Evolutionary conservation across 2,329 filamentous ascomycete species (phyloP).

Genomic region (Didymella lethalis): DNA sequence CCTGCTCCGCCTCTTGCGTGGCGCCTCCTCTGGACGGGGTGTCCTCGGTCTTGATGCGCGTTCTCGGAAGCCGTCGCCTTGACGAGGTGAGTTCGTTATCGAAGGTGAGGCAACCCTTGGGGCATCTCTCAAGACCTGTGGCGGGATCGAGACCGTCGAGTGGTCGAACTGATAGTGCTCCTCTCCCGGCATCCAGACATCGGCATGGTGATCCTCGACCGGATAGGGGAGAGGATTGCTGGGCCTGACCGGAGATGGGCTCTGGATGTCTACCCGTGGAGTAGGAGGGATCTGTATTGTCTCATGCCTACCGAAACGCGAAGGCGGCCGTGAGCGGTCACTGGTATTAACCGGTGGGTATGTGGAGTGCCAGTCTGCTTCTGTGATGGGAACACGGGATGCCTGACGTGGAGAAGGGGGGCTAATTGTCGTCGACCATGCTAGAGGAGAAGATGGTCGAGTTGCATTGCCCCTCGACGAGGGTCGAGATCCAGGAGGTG

Average conservation of each 20-base stretch:
- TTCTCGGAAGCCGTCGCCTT: conserved; percentile 23
- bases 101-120: conserved; percentile 34
- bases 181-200: conserved; percentile 55
- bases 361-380: conserved; percentile 44
- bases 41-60: conserved; percentile 22
- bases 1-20: conserved; percentile 31
- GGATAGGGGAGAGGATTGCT: conserved; percentile 54
- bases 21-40: conserved; percentile 32
- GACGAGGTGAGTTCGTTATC: conserved; percentile 33
- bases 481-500: conserved; percentile 38
- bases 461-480: conserved; percentile 36
- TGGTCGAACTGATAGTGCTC: conserved; percentile 52
- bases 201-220: conserved; percentile 51
- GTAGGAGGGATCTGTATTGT: conserved; percentile 38
- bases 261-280: conserved; percentile 46
- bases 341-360: conserved; percentile 36
- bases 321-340: conserved; percentile 38
- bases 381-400: conserved; percentile 31
- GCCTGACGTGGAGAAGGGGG: conserved; percentile 30
- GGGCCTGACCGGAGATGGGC: conserved; percentile 42
- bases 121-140: conserved; percentile 35
- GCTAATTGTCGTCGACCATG: conserved; percentile 31
- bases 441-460: conserved; percentile 38
- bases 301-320: conserved; percentile 42
- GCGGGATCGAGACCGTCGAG: conserved; percentile 32